Conservation (phyloP, 2,329 filamentous ascomycete genomes). For the Talaromyces sp. region DNA sequence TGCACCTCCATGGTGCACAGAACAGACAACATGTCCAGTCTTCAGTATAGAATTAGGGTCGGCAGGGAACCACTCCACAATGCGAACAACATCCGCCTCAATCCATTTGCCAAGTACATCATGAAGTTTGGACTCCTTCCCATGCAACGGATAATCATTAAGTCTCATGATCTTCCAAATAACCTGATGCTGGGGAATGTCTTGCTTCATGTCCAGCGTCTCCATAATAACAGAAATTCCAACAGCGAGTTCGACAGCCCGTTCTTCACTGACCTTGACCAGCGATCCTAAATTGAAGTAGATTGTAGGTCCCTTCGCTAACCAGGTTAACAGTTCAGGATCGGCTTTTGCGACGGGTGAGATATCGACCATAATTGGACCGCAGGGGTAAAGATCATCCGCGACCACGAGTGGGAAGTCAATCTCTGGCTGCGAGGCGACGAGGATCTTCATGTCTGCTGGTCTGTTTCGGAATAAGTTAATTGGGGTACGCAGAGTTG, state of each 20-base stretch:
- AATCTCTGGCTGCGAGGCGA: not conserved
- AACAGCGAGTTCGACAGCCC: not conserved
- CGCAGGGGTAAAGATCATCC: constrained; percentile 1
- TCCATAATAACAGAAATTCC: not conserved
- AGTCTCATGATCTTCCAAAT: constrained; percentile 4
- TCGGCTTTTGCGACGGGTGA: not conserved
- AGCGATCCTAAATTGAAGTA: constrained; percentile 3
- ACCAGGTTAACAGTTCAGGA: not conserved
- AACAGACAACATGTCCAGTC: constrained; percentile 2
- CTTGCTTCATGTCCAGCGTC: not conserved
- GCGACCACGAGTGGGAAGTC: constrained; percentile 1
- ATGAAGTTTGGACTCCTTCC: not conserved
- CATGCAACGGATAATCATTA: not conserved
- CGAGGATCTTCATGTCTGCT: not conserved
- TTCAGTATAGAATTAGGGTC: constrained; percentile 1
- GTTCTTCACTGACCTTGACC: not conserved
- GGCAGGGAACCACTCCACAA: constrained; percentile 4
- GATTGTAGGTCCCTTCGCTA: not conserved
- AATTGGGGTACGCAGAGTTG: not conserved
- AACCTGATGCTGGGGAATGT: not conserved
- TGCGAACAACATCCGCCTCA: not conserved
- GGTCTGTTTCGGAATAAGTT: not conserved
- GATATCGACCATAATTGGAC: not conserved
- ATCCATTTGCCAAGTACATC: constrained; percentile 1
- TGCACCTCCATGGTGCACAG: not conserved